phyloP scores from a whole-genome alignment of 1,139 yeast species.

The Diutina sp. region DNA sequence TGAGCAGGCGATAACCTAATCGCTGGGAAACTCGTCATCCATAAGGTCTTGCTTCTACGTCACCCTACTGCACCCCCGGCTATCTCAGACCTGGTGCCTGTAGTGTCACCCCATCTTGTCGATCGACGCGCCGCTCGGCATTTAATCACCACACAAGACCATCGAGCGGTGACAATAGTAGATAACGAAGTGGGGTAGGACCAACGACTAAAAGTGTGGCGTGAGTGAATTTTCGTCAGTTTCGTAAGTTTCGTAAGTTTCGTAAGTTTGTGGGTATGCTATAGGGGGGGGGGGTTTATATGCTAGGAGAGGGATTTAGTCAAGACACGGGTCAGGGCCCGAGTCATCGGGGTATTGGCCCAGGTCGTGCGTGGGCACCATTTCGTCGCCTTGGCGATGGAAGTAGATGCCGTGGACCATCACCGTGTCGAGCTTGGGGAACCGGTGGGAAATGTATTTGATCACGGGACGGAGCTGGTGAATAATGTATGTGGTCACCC shows the following conservation, averaged over 20 bases:
- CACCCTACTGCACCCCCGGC: neutral
- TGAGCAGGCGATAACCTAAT: no score
- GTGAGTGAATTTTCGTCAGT: no score
- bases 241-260: no score
- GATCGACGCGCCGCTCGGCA: neutral
- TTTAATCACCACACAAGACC: neutral
- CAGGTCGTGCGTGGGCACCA: slow-evolving; percentile 19
- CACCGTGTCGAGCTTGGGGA: slow-evolving; percentile 15
- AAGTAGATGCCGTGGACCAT: slow-evolving; percentile 28
- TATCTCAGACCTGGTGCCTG: neutral
- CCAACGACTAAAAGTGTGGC: no score
- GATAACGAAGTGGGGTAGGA: no score
- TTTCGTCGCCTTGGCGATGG: slow-evolving; percentile 6
- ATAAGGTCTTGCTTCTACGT: neutral
- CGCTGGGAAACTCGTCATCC: neutral
- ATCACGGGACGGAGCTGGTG: slow-evolving; percentile 24
- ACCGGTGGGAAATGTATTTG: slow-evolving; percentile 14
- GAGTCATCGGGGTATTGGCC: neutral
- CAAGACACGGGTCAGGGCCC: neutral
- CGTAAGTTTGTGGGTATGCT: no score
- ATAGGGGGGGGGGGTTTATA: neutral
- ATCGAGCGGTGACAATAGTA: no score
- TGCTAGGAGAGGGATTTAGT: neutral
- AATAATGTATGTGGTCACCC: slow-evolving; percentile 22
- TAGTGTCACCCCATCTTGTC: neutral